Percentiles rank a stretch among this genome's conserved stretches.
Conservation (phyloP, 1,139 yeast genomes). For the Lodderomyces oxycetoniae region DNA sequence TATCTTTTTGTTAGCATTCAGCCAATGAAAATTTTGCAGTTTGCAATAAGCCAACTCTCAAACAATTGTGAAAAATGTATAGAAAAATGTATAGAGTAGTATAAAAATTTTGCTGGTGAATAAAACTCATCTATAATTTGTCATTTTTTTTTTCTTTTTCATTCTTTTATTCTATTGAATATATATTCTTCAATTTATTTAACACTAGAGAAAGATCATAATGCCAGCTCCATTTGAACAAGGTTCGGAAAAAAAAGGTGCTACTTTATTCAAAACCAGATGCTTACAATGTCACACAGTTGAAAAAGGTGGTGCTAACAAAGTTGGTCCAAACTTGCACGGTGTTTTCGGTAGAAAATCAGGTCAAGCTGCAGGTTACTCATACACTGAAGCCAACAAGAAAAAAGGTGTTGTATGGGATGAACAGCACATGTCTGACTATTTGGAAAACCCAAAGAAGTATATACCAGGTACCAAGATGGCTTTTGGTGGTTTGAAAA, state of each 20-base stretch:
- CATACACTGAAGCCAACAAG: constrained; percentile 98
- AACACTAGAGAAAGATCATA: constrained; percentile 7
- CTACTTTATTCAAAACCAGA: constrained; percentile 96
- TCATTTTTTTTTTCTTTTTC: constrained; percentile 1
- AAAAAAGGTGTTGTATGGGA: constrained; percentile 88
- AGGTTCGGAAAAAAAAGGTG: constrained; percentile 96
- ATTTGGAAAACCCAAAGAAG: constrained; percentile 99
- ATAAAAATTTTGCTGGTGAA: neutral
- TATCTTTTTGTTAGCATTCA: constrained; percentile 2
- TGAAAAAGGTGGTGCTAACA: constrained; percentile 94
- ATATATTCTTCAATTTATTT: neutral
- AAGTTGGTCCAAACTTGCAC: constrained; percentile 98
- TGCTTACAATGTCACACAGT: constrained; percentile 98
- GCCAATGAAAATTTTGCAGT: constrained; percentile 9
- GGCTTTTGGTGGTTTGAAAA: constrained; percentile 99
- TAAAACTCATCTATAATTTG: constrained; percentile 1
- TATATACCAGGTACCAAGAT: constrained; percentile 99
- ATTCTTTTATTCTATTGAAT: neutral
- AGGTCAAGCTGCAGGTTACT: constrained; percentile 88
- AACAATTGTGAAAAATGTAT: neutral
- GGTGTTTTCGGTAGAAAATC: constrained; percentile 91
- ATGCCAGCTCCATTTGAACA: constrained; percentile 66
- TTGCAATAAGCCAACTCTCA: constrained; percentile 6
- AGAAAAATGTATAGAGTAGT: no score
- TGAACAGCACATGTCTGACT: constrained; percentile 86